Conservation (phyloP, 75 land plant genomes). For the Isoetes taiwanensis region DNA sequence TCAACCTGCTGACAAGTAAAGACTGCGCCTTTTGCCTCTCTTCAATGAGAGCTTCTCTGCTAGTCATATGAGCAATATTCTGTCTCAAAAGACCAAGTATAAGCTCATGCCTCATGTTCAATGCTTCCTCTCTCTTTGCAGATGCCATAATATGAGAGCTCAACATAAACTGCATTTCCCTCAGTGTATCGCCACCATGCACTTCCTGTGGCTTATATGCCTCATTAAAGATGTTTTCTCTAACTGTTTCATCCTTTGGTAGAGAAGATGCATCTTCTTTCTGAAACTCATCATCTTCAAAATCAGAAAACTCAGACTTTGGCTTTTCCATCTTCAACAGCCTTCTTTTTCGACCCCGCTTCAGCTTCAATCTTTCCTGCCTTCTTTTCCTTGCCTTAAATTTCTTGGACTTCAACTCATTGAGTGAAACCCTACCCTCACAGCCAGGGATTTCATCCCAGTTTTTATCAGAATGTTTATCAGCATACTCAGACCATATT, state of each 20-base stretch:
- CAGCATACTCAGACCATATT: slow-evolving; percentile 10
- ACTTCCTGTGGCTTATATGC: slow-evolving; percentile 3
- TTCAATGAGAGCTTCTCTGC: no score
- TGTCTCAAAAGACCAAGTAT: slow-evolving; percentile 13
- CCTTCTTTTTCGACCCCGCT: no score
- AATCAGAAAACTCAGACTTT: no score
- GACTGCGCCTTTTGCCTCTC: no score
- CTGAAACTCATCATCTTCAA: no score
- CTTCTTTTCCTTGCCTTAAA: neutral
- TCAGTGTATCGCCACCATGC: neutral
- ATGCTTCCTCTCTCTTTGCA: slow-evolving; percentile 13
- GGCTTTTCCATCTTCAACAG: no score
- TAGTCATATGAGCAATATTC: slow-evolving; percentile 11
- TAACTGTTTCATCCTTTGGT: no score
- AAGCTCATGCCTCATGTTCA: slow-evolving; percentile 10
- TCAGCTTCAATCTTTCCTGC: neutral
- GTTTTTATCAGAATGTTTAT: neutral
- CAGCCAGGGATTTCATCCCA: no score
- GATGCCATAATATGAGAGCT: slow-evolving; percentile 8
- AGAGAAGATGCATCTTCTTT: no score
- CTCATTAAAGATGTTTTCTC: no score
- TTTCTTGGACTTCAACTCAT: neutral
- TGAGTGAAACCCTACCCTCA: no score
- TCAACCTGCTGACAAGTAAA: no score
- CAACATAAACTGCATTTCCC: slow-evolving; percentile 10